These are phyloP conservation scores for Fusarium siculi DNA, from an alignment of 2,329 filamentous ascomycete genomes.

Conservation along the genomic window DNA sequence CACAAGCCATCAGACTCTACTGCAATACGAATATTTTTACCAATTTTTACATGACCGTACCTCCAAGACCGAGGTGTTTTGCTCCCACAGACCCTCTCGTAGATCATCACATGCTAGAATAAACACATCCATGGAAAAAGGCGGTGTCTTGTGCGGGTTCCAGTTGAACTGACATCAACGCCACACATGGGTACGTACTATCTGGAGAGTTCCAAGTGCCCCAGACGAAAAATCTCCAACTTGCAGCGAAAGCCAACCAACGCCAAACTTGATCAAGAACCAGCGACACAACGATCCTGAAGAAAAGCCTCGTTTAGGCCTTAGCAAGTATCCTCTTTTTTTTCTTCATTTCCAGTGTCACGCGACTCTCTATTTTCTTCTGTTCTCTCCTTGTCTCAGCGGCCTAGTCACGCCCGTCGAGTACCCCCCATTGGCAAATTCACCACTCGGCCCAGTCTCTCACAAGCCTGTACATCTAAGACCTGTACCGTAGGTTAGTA, in stretches of 20 bases:
- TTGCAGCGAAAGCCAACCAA: constrained; percentile 10
- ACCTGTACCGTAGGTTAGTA: constrained; percentile 4
- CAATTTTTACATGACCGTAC: not conserved
- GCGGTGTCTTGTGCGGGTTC: constrained; percentile 27
- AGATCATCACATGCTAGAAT: constrained; percentile 31
- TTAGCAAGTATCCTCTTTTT: constrained; percentile 23
- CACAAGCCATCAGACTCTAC: not conserved
- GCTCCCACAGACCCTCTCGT: constrained; percentile 2
- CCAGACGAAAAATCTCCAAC: constrained; percentile 36
- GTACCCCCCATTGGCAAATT: not conserved
- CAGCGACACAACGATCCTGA: constrained; percentile 8
- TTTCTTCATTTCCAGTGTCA: constrained; percentile 30
- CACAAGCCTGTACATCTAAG: constrained; percentile 24
- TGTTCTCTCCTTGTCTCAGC: constrained; percentile 17
- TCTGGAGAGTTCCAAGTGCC: constrained; percentile 20
- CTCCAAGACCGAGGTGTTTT: constrained; percentile 25
- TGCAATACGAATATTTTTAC: not conserved
- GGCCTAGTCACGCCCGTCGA: constrained; percentile 12
- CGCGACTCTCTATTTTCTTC: constrained; percentile 30
- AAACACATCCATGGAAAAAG: constrained; percentile 20
- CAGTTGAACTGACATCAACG: not conserved
- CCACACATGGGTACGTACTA: constrained; percentile 33
- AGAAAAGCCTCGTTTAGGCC: constrained; percentile 15
- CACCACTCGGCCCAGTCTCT: constrained; percentile 35
- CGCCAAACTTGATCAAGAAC: constrained; percentile 32